A percentile compares a stretch with the other conserved stretches of the same genome.
These are phyloP conservation scores for Cadophora sp. DNA, from an alignment of 2,329 filamentous ascomycete species.

Conservation along the genomic window DNA sequence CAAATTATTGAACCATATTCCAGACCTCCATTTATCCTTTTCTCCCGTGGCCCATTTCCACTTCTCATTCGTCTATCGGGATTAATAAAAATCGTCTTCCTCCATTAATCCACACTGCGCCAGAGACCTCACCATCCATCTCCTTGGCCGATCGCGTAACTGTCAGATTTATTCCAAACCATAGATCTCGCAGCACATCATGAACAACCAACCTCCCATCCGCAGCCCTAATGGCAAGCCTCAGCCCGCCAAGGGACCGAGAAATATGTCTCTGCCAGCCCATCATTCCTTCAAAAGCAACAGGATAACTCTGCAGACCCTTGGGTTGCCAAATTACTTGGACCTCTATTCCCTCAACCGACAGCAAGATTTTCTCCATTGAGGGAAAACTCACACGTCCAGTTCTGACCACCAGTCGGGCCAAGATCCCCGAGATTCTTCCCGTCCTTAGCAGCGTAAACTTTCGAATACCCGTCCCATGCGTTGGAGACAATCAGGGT, in stretches of 20 bases:
- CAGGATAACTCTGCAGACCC: slow-evolving; percentile 6
- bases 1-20: slow-evolving; percentile 12
- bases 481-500: slow-evolving; percentile 1
- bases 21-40: slow-evolving; percentile 2
- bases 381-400: slow-evolving; percentile 3
- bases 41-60: slow-evolving; percentile 12
- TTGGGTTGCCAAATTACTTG: neutral
- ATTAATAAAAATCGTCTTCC: neutral
- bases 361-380: slow-evolving; percentile 12
- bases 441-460: neutral
- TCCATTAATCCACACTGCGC: neutral
- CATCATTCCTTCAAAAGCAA: neutral
- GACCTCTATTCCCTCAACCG: neutral
- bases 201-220: slow-evolving; percentile 1
- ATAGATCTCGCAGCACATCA: slow-evolving; percentile 5
- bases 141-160: neutral
- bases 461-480: slow-evolving; percentile 5
- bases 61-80: slow-evolving; percentile 4
- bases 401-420: slow-evolving; percentile 15
- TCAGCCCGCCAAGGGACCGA: slow-evolving; percentile 6
- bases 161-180: slow-evolving; percentile 10
- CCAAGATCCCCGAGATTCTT: neutral
- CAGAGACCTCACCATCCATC: slow-evolving; percentile 1
- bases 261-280: slow-evolving; percentile 15
- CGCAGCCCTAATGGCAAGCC: slow-evolving; percentile 6